These are phyloP conservation scores for Cadophora sp. DNA, from an alignment of 2,329 filamentous ascomycete genomes.

Conservation along the genomic window DNA sequence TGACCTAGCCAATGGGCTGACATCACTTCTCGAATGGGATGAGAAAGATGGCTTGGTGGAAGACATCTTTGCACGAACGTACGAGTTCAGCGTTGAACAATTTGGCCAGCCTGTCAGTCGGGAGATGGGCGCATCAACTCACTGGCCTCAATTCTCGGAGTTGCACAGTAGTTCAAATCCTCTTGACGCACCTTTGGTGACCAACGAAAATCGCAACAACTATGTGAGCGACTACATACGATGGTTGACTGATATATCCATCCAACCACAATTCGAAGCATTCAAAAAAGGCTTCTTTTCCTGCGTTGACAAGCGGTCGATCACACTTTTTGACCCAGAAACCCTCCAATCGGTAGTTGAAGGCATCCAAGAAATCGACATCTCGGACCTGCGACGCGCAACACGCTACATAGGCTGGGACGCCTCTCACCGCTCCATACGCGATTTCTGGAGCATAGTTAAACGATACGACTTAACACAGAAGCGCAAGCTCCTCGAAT, in stretches of 20 bases:
- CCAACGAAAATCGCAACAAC: conserved; percentile 75
- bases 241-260: conserved; percentile 80
- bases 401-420: conserved; percentile 85
- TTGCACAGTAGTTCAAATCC: conserved; percentile 48
- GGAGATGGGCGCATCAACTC: conserved; percentile 53
- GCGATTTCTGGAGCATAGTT: conserved; percentile 86
- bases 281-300: conserved; percentile 82
- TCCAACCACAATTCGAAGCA: conserved; percentile 78
- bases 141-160: conserved; percentile 61
- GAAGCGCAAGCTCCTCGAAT: conserved; percentile 82
- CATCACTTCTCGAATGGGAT: conserved; percentile 76
- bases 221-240: conserved; percentile 87
- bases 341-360: conserved; percentile 82
- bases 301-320: conserved; percentile 73
- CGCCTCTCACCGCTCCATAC: conserved; percentile 70
- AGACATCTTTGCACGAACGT: conserved; percentile 83
- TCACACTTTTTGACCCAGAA: conserved; percentile 70
- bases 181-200: conserved; percentile 72
- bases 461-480: conserved; percentile 70
- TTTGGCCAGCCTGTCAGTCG: conserved; percentile 64
- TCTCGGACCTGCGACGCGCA: conserved; percentile 72
- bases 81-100: conserved; percentile 77
- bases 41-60: conserved; percentile 77
- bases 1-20: conserved; percentile 76
- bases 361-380: conserved; percentile 81